Evolutionary conservation across 1,284 basidiomycete genomes (phyloP).

Genomic region (Pseudozyma sp.): DNA sequence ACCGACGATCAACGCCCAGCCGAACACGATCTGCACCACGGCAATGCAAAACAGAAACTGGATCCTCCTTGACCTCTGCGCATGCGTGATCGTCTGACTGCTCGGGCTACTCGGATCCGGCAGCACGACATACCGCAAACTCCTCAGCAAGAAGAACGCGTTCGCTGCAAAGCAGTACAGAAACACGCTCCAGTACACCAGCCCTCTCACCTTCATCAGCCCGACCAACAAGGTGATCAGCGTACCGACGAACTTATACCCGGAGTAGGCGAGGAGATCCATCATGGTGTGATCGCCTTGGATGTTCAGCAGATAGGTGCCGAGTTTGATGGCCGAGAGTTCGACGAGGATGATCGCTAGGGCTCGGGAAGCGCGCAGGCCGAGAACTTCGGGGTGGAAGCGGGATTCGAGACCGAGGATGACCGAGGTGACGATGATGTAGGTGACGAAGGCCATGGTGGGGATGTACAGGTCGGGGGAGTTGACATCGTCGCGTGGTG

Average conservation of each 20-base stretch:
- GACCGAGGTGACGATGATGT: slow-evolving; percentile 85
- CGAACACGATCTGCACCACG: slow-evolving; percentile 76
- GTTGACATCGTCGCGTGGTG: slow-evolving; percentile 94
- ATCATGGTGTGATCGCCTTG: slow-evolving; percentile 76
- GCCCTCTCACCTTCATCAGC: slow-evolving; percentile 69
- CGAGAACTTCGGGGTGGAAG: slow-evolving; percentile 91
- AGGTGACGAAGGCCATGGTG: slow-evolving; percentile 94
- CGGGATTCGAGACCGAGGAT: slow-evolving; percentile 83
- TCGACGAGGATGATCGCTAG: slow-evolving; percentile 72
- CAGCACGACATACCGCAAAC: slow-evolving; percentile 85
- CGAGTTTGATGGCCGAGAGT: slow-evolving; percentile 86
- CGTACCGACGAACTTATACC: slow-evolving; percentile 89
- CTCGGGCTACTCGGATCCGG: slow-evolving; percentile 74
- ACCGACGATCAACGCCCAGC: slow-evolving; percentile 63
- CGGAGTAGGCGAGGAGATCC: slow-evolving; percentile 79
- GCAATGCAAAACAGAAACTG: slow-evolving; percentile 82
- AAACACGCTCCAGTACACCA: slow-evolving; percentile 80
- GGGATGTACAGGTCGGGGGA: slow-evolving; percentile 97
- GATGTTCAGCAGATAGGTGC: slow-evolving; percentile 90
- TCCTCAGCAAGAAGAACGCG: slow-evolving; percentile 86
- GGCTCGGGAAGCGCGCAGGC: slow-evolving; percentile 85
- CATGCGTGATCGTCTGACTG: slow-evolving; percentile 78
- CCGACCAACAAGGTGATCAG: slow-evolving; percentile 61
- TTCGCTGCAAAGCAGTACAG: slow-evolving; percentile 87
- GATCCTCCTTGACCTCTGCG: slow-evolving; percentile 83